Evolutionary conservation across 495 filamentous ascomycete genomes (phyloP).

Genomic region (Penicillium steckii): DNA sequence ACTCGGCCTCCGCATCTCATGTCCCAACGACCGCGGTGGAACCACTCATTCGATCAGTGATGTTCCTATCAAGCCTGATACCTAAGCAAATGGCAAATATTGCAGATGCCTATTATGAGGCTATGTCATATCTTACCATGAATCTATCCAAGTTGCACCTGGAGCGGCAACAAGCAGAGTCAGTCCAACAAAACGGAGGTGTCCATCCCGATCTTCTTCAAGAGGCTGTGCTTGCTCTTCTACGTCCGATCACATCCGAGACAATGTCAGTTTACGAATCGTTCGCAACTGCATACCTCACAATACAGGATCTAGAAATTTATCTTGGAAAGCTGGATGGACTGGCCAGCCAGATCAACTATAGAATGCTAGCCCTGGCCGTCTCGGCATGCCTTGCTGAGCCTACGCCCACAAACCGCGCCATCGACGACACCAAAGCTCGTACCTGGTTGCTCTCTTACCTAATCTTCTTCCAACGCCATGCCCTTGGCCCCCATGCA

Average conservation of each 20-base stretch:
- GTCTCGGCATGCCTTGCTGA: conserved; percentile 36
- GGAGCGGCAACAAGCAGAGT: background rate
- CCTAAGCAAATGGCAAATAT: conserved; percentile 49
- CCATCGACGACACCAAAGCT: conserved; percentile 29
- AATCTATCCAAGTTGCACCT: conserved; percentile 22
- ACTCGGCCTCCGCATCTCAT: conserved; percentile 21
- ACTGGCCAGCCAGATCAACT: conserved; percentile 51
- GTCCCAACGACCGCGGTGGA: conserved; percentile 26
- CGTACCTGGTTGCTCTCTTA: conserved; percentile 78
- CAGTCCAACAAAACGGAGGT: background rate
- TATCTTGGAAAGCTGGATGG: conserved; percentile 44
- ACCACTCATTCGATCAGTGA: conserved; percentile 37
- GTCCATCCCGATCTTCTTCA: conserved; percentile 19
- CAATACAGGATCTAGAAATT: conserved; percentile 42
- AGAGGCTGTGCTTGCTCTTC: conserved; percentile 45
- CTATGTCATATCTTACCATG: conserved; percentile 41
- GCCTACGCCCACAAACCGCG: conserved; percentile 21
- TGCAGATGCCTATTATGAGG: conserved; percentile 42
- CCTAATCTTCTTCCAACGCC: conserved; percentile 70
- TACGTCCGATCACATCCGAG: conserved; percentile 46
- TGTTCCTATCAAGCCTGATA: conserved; percentile 40
- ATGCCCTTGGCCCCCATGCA: conserved; percentile 43
- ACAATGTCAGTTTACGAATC: conserved; percentile 55
- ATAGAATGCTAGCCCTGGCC: conserved; percentile 51
- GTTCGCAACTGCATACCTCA: conserved; percentile 56